Percentiles rank a stretch among this genome's conserved stretches.
phyloP scores from a whole-genome alignment of 129 eudicot genomes.

The Calendula officinalis region DNA sequence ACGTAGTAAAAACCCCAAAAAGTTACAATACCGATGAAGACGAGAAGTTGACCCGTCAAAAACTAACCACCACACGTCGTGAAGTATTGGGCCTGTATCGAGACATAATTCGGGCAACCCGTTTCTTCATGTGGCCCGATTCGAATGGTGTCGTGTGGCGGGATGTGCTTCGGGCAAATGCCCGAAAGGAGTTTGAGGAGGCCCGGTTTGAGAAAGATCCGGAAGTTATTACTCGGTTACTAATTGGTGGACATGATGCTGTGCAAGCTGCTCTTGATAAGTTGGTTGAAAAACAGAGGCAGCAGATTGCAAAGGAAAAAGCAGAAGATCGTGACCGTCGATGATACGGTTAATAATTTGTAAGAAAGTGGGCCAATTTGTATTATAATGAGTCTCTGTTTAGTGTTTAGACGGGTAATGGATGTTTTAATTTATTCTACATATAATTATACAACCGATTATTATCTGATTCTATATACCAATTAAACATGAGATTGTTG shows the following conservation, averaged over 20 bases:
- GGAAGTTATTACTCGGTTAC: conserved; percentile 64
- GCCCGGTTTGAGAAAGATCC: conserved; percentile 90
- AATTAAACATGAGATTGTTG: not conserved
- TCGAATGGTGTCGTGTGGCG: conserved; percentile 71
- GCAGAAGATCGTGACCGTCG: conserved; percentile 40
- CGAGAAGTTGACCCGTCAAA: conserved; percentile 55
- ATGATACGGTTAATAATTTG: conserved; percentile 36
- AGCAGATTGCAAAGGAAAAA: conserved; percentile 68
- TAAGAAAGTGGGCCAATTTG: conserved; percentile 14
- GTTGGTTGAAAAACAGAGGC: conserved; percentile 80
- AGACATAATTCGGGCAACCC: conserved; percentile 79
- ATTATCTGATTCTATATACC: no score
- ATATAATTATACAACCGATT: no score
- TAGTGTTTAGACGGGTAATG: not conserved
- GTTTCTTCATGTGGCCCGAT: conserved; percentile 84
- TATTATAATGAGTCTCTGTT: not conserved
- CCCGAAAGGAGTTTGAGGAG: conserved; percentile 84
- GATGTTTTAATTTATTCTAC: no score
- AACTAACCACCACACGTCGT: conserved; percentile 75
- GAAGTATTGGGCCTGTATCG: conserved; percentile 84
- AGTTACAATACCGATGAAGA: conserved; percentile 49
- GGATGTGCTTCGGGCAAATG: conserved; percentile 74
- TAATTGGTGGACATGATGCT: conserved; percentile 84
- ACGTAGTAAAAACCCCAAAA: conserved; percentile 54
- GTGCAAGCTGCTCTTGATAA: conserved; percentile 83